These are phyloP conservation scores for Gossypium australe DNA, from an alignment of 345 rosid species.

Conservation along the genomic window DNA sequence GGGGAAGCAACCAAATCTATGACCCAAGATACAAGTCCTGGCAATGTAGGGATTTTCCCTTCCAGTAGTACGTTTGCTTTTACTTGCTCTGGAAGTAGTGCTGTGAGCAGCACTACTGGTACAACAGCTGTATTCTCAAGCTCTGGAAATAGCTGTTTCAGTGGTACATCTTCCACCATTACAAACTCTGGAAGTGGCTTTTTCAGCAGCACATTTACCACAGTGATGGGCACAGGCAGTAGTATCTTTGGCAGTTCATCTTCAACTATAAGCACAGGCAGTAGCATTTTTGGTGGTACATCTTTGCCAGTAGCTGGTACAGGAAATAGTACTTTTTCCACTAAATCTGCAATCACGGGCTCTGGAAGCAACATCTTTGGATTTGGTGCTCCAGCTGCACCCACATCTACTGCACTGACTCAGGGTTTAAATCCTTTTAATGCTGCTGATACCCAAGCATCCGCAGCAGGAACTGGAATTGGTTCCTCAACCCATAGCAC, in stretches of 20 bases:
- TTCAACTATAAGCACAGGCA: background rate
- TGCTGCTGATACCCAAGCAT: constrained; percentile 35
- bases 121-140: constrained; percentile 23
- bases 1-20: constrained; percentile 35
- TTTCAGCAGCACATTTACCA: constrained; percentile 28
- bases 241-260: background rate
- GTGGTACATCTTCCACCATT: constrained; percentile 29
- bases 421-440: constrained; percentile 38
- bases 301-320: constrained; percentile 28
- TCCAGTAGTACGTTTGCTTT: constrained; percentile 35
- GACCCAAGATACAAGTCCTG: constrained; percentile 28
- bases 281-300: constrained; percentile 9
- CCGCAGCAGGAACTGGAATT: constrained; percentile 38
- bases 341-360: constrained; percentile 22
- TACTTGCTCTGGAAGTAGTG: constrained; percentile 25
- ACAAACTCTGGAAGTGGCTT: constrained; percentile 27
- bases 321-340: constrained; percentile 29
- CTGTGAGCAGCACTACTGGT: constrained; percentile 26
- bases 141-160: constrained; percentile 24
- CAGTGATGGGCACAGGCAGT: constrained; percentile 11
- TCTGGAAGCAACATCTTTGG: constrained; percentile 37
- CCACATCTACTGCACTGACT: constrained; percentile 36
- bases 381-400: constrained; percentile 39
- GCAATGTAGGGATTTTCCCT: constrained; percentile 25
- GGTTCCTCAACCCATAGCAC: constrained; percentile 43